Evolutionary conservation across 129 eudicot species (phyloP).

Genomic region (Centrapalus pauciflorus): DNA sequence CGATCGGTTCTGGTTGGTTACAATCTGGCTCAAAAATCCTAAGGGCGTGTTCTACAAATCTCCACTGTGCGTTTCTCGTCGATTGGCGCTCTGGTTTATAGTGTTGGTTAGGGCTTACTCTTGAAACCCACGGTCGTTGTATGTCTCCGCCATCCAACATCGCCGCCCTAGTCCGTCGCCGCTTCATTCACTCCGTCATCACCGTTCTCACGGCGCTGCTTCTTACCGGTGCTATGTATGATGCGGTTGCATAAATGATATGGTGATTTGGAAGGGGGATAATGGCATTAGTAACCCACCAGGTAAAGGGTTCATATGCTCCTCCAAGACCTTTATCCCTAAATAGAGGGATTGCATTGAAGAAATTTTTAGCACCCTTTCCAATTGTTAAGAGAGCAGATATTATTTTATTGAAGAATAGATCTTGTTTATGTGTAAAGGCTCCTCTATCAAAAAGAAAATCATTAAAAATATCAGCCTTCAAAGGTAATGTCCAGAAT

Average conservation of each 20-base stretch:
- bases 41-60: too few species aligned
- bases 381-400: constrained; percentile 40
- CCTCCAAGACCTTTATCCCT: constrained; percentile 46
- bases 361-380: constrained; percentile 24
- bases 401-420: constrained; percentile 42
- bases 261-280: constrained; percentile 33
- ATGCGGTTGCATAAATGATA: constrained; percentile 38
- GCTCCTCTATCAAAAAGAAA: constrained; percentile 41
- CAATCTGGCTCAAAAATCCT: too few species aligned
- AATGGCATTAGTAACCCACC: constrained; percentile 71
- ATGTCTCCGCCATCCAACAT: too few species aligned
- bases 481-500: constrained; percentile 52
- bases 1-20: too few species aligned
- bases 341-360: constrained; percentile 43
- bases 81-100: too few species aligned
- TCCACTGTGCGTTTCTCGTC: too few species aligned
- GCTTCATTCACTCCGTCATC: too few species aligned
- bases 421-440: constrained; percentile 49
- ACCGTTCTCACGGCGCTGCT: too few species aligned
- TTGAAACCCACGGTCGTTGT: too few species aligned
- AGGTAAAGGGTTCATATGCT: constrained; percentile 70
- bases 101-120: too few species aligned
- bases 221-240: constrained; percentile 26
- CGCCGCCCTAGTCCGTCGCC: too few species aligned
- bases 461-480: constrained; percentile 53